Evolutionary conservation across 2,329 filamentous ascomycete genomes (phyloP).

Genomic region (Sarocladium brachiariae): DNA sequence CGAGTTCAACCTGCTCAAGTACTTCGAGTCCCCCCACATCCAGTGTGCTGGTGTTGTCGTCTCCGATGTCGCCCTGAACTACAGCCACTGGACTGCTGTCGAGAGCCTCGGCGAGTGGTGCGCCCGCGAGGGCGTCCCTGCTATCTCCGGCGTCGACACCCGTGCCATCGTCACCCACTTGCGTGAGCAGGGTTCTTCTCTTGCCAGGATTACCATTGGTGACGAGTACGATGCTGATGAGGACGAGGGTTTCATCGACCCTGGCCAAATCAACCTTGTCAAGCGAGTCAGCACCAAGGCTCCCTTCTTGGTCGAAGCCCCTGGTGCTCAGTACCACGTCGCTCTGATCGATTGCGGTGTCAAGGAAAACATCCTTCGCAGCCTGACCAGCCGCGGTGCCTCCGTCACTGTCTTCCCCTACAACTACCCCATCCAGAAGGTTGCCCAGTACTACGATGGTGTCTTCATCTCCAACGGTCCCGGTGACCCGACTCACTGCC

Average conservation of each 20-base stretch:
- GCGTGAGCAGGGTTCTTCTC: slow-evolving; percentile 92
- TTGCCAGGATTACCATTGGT: slow-evolving; percentile 88
- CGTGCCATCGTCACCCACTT: slow-evolving; percentile 93
- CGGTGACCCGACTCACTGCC: slow-evolving; percentile 95
- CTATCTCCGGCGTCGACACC: slow-evolving; percentile 94
- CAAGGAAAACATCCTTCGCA: slow-evolving; percentile 98
- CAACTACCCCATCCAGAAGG: slow-evolving; percentile 97
- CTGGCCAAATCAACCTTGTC: slow-evolving; percentile 93
- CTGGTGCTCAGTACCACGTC: slow-evolving; percentile 78
- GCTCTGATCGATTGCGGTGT: slow-evolving; percentile 97
- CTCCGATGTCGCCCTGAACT: slow-evolving; percentile 84
- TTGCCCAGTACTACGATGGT: slow-evolving; percentile 94
- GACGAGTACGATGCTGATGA: slow-evolving; percentile 98
- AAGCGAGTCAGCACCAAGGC: slow-evolving; percentile 96
- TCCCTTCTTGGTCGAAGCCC: slow-evolving; percentile 88
- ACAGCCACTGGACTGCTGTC: slow-evolving; percentile 98
- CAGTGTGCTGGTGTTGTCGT: slow-evolving; percentile 95
- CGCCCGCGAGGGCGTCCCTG: slow-evolving; percentile 88
- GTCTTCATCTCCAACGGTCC: slow-evolving; percentile 99
- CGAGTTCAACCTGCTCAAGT: slow-evolving; percentile 84
- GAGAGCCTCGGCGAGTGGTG: slow-evolving; percentile 93
- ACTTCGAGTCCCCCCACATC: slow-evolving; percentile 97
- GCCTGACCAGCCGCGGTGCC: slow-evolving; percentile 83
- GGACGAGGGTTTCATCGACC: slow-evolving; percentile 92
- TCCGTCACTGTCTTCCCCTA: slow-evolving; percentile 93